These are phyloP conservation scores for Sordariomycetes sp. DNA, from an alignment of 2,329 filamentous ascomycete genomes.

Conservation along the genomic window DNA sequence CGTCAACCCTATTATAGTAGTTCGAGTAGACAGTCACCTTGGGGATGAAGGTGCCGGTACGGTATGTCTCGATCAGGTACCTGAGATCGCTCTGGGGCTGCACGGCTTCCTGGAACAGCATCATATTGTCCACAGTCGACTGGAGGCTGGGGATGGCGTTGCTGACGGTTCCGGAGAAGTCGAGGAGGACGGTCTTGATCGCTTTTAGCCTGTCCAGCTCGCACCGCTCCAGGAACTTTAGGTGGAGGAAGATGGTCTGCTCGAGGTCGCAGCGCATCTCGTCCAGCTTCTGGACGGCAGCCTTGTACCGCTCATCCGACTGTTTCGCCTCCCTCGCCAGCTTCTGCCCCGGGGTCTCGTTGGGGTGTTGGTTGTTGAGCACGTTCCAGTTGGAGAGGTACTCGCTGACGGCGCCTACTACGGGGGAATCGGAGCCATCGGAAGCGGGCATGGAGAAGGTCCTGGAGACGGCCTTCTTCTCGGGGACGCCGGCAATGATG, in stretches of 20 bases:
- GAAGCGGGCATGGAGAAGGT: constrained; percentile 60
- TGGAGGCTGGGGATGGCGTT: constrained; percentile 96
- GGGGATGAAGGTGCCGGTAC: constrained; percentile 85
- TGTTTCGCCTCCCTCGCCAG: constrained; percentile 83
- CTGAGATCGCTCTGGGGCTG: constrained; percentile 82
- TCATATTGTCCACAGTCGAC: constrained; percentile 95
- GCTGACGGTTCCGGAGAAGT: constrained; percentile 94
- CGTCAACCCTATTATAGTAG: constrained; percentile 96
- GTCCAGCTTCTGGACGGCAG: constrained; percentile 74
- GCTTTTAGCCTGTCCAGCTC: constrained; percentile 93
- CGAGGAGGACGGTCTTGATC: constrained; percentile 94
- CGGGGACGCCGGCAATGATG: constrained; percentile 74
- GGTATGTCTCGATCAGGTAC: constrained; percentile 93
- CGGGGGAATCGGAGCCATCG: constrained; percentile 57
- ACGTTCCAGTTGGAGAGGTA: constrained; percentile 91
- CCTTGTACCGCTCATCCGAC: constrained; percentile 89
- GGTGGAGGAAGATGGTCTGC: constrained; percentile 83
- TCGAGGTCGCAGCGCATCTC: constrained; percentile 89
- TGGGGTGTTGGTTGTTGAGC: constrained; percentile 75
- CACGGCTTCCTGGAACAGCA: constrained; percentile 98
- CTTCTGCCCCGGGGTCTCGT: constrained; percentile 81
- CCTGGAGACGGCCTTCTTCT: constrained; percentile 68
- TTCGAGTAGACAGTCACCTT: constrained; percentile 93
- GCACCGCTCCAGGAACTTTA: constrained; percentile 94
- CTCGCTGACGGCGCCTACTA: constrained; percentile 74